phyloP scores from a whole-genome alignment of 1,139 yeast species.

The Blastobotrys arbuscula region DNA sequence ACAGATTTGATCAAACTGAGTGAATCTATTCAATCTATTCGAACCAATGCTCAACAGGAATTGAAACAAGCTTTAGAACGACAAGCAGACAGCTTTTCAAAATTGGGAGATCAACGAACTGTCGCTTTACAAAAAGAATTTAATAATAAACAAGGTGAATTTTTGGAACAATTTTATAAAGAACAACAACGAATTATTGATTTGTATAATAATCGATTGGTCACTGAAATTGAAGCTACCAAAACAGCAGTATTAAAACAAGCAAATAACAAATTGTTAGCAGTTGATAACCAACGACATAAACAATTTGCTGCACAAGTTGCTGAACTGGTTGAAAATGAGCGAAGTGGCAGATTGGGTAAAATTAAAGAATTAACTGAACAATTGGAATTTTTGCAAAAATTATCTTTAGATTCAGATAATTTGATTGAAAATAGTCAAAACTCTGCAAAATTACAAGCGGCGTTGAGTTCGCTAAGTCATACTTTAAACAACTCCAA shows the following conservation, averaged over 20 bases:
- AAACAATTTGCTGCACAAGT: constrained; percentile 64
- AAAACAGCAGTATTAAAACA: constrained; percentile 64
- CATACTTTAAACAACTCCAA: constrained; percentile 38
- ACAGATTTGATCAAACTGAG: constrained; percentile 29
- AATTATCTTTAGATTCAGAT: constrained; percentile 54
- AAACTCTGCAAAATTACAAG: constrained; percentile 51
- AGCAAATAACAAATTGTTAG: constrained; percentile 69
- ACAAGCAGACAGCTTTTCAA: constrained; percentile 26
- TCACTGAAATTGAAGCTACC: constrained; percentile 63
- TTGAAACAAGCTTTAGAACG: constrained; percentile 25
- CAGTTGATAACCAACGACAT: constrained; percentile 67
- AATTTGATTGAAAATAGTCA: constrained; percentile 51
- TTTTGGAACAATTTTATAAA: constrained; percentile 51
- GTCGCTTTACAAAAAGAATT: constrained; percentile 36
- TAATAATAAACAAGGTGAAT: constrained; percentile 47
- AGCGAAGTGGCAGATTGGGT: constrained; percentile 76
- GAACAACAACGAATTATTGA: constrained; percentile 61
- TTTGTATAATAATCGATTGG: constrained; percentile 55
- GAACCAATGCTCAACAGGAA: constrained; percentile 23
- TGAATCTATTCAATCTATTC: constrained; percentile 26
- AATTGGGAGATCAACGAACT: constrained; percentile 25
- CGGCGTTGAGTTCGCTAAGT: constrained; percentile 51
- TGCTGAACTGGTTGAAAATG: constrained; percentile 61
- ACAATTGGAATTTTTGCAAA: constrained; percentile 55
- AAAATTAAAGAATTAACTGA: constrained; percentile 56